Base-by-base conservation (phyloP, 2,329 filamentous ascomycete species). In the Coniochaeta hoffmannii region DNA sequence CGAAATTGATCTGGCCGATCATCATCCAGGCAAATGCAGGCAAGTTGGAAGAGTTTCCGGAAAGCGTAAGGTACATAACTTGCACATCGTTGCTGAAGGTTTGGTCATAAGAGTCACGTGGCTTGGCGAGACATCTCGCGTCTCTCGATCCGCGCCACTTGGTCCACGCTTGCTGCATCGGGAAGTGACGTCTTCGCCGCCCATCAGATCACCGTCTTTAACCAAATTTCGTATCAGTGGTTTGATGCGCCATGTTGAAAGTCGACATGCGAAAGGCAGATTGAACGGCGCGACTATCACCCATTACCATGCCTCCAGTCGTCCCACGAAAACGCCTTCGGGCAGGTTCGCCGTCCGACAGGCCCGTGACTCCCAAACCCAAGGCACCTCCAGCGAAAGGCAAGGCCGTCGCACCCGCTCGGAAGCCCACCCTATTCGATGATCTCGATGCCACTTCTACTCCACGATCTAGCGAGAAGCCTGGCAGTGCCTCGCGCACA, bases 251-350 rank as follows among this genome's bases (percentile, higher is more conserved):
- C 41, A 26, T 46, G 41, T 46, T 11, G 38, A 44, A 36, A 19
- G 11, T 9, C 12, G 19, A 26, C 24, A 26, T 24, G n/a, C n/a
- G 6, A 14, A 5, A 3, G 22, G 14, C 4, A 12, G 14, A 46
- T 12, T 46, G 26, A 26, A 22, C 24, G 9, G 28, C 49, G 50
- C 44, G 15, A 24, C 19, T 8, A 17, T 36, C 14, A 10, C 50
- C 19, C 26, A 30, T 52, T 54, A 68, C 51, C 38, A 90, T 90
- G 87, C 85, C 87, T 64, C 86, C 87, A 24, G 73, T 81, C 60
- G 76, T 89, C 15, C 77, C 85, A 51, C 83, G 85, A 62, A 91
- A 90, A 71, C 80, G 85, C 58, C 63, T 83, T 61, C 80, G 78
- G 58, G 80, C 63, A 9, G 51, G 66, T 17, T 68, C 81, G 1